These are phyloP conservation scores for Plicaturopsis crispa DNA, from an alignment of 768 basidiomycete genomes.

Conservation along the genomic window DNA sequence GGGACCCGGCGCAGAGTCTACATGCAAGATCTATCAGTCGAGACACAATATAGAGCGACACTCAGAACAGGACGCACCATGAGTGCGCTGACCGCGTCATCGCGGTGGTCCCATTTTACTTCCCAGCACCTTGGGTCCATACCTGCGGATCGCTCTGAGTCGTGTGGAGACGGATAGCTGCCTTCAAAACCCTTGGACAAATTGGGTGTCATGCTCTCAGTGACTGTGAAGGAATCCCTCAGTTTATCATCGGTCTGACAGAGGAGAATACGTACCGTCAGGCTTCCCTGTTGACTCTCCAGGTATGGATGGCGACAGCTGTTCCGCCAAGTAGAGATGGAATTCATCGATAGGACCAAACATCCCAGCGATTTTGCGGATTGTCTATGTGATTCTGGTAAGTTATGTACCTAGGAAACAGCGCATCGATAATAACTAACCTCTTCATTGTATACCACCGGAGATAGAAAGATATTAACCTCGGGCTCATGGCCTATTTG, in stretches of 20 bases:
- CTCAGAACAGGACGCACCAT: slow-evolving; percentile 41
- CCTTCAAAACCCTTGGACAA: slow-evolving; percentile 10
- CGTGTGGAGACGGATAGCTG: slow-evolving; percentile 45
- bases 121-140: slow-evolving; percentile 68
- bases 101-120: slow-evolving; percentile 72
- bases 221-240: too few species aligned
- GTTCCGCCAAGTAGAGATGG: too few species aligned
- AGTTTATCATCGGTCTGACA: too few species aligned
- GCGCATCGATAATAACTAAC: slow-evolving; percentile 23
- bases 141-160: slow-evolving; percentile 38
- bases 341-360: slow-evolving; percentile 67
- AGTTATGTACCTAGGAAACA: neutral
- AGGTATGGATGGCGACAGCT: too few species aligned
- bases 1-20: slow-evolving; percentile 67
- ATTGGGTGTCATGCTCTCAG: neutral
- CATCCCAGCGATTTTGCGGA: slow-evolving; percentile 41
- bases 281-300: too few species aligned
- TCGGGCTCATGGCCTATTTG: slow-evolving; percentile 16
- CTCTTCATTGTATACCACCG: slow-evolving; percentile 52
- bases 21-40: neutral
- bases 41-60: neutral
- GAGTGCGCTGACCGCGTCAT: slow-evolving; percentile 67
- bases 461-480: slow-evolving; percentile 39
- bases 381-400: slow-evolving; percentile 27
- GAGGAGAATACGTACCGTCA: too few species aligned